Evolutionary conservation across 2,329 filamentous ascomycete genomes (phyloP), one percentile per base, ranked within the genome.

Genomic region (Geosmithia morbida): DNA sequence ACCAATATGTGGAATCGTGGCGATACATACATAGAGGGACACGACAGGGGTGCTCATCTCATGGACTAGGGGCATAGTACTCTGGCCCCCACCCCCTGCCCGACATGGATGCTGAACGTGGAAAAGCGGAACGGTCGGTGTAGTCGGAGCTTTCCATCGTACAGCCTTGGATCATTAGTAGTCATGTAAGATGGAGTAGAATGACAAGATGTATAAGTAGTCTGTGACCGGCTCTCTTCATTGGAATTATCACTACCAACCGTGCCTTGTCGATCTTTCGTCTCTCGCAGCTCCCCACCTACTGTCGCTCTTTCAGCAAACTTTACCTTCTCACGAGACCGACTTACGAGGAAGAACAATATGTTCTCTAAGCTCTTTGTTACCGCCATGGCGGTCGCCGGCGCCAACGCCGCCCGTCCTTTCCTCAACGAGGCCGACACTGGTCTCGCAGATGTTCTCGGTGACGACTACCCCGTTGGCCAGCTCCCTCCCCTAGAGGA

Each of bases 381-480:
- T 46, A 41, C 54, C 20, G 50, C 56, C 48, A 49, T 54, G 18
- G 51, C 65, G 48, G 54, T 62, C 47, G 56, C 63, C 33, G 61
- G 59, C 43, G 65, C 58, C 46, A 53, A 66, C 40, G 68, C 66
- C 37, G 65, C 67, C 46, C 63, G 68, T 20, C 65, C 62, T 4
- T 71, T 67, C 55, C 54, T 70, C 30, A 65, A 69, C 46, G 63
- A 68, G 57, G 66, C 69, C 8, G 67, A 71, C 47, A 71, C 67
- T 2, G 69, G 68, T 42, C 64, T 71, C 39, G 61, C 66, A n/a
- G 53, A 60, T 2, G 56, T 58, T 40, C 58, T 70, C 43, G 55
- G 57, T 33, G 55, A 64, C 48, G 54, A 67, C 14, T 37, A 13
- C 33, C 48, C 60, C 13, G 51, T 50, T 1, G 64, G 63, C 43